phyloP scores from a whole-genome alignment of 2,329 filamentous ascomycete species.

The Cladorrhinum sp. region DNA sequence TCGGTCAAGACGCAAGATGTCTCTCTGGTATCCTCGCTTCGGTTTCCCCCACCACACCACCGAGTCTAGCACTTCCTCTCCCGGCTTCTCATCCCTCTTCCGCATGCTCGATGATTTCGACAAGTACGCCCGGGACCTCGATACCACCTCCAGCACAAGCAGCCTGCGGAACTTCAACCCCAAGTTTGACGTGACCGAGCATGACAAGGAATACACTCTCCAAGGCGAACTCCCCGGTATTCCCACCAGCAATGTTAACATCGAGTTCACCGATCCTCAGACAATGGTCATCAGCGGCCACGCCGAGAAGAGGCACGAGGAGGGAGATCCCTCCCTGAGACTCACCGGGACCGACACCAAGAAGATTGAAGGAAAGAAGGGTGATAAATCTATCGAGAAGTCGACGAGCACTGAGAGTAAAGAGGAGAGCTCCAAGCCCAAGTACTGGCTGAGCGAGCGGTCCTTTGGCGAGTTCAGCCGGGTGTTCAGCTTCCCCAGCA shows the following conservation, averaged over 20 bases:
- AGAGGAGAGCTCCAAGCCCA: conserved; percentile 30
- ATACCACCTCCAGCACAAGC: conserved; percentile 18
- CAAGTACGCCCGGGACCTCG: conserved; percentile 46
- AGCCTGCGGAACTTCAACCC: conserved; percentile 58
- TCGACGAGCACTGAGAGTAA: conserved; percentile 30
- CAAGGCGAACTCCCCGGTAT: conserved; percentile 79
- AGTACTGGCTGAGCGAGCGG: conserved; percentile 72
- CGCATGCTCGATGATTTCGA: conserved; percentile 64
- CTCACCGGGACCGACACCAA: conserved; percentile 34
- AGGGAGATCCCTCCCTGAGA: conserved; percentile 46
- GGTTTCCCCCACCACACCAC: background rate
- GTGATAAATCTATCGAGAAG: conserved; percentile 11
- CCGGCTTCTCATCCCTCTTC: conserved; percentile 54
- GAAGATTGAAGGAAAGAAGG: conserved; percentile 37
- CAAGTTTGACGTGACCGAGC: conserved; percentile 76
- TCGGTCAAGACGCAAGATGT: conserved; percentile 17
- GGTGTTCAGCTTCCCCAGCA: conserved; percentile 64
- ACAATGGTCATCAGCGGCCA: conserved; percentile 70
- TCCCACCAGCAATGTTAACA: conserved; percentile 68
- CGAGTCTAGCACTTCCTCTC: background rate
- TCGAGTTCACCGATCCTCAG: conserved; percentile 76
- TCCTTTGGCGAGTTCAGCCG: conserved; percentile 66
- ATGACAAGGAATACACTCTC: conserved; percentile 66
- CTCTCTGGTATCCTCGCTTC: conserved; percentile 22
- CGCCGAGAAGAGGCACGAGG: conserved; percentile 55